Evolutionary conservation across 345 rosid genomes (phyloP), one percentile per base, ranked within the genome.

Genomic region (Trapa bicornis): DNA sequence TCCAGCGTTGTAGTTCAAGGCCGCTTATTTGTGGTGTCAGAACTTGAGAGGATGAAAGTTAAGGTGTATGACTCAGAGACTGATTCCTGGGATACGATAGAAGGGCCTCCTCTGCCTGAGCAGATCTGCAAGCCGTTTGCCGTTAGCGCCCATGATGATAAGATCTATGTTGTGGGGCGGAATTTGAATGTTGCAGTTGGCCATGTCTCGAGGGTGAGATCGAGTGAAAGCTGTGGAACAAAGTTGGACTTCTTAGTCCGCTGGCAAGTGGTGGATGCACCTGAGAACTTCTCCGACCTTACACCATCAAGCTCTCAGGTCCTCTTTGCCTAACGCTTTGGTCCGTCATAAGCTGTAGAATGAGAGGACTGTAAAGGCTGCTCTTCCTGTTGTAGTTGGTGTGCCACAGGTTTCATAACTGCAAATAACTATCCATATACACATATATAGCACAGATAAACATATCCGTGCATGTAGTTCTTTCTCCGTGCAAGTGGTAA

Each of bases 1-100:
- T 85, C 96, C 1, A 91, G 96, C 68, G 90, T 89, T 0, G 94
- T 91, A 65, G 79, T 87, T 13, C 78, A 87, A 32, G 92, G 81
- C 14, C 82, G 78, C 66, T 80, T 91, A 70, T 91, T 91, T 70
- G 84, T 89, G 72, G 96, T 91, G 16, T 83, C 94, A 0, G 96
- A 91, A 71, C 80, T 80, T 6, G 94, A 91, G 81, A 83, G 97
- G 65, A 91, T 91, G 97, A 91, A 91, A 74, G 86, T 91, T 67
- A 91, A 91, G 79, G 92, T 91, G 75, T 91, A 89, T 72, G 82
- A 86, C 61, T 54, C 76, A 9, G 80, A 78, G 61, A 42, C 50
- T 9, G 97, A 89, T 79, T 81, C 87, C 3, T 91, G 96, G 97
- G 92, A 91, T 73, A 64, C 84, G 12, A 80, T 87, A 16, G 81